Evolutionary conservation across 441 rosid species (phyloP).

Genomic region (Mallotus repandus): DNA sequence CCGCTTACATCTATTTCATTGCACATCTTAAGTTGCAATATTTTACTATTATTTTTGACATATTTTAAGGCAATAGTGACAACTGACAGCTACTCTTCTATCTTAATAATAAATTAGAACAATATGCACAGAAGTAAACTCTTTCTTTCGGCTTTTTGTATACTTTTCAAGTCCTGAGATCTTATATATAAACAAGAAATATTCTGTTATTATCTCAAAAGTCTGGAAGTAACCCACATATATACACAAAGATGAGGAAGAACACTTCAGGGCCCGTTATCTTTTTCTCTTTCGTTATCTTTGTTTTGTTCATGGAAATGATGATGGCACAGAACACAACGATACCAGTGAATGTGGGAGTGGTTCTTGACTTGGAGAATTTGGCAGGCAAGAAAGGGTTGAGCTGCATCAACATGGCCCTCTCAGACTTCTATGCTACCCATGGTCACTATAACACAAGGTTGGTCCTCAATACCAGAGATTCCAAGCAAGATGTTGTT

Average conservation of each 20-base stretch:
- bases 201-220: too few species aligned
- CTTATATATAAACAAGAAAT: too few species aligned
- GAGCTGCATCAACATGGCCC: conserved; percentile 37
- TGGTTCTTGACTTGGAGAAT: conserved; percentile 31
- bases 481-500: conserved; percentile 33
- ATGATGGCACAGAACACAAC: conserved; percentile 12
- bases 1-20: too few species aligned
- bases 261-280: background rate
- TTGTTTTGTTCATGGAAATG: background rate
- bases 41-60: too few species aligned
- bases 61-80: too few species aligned
- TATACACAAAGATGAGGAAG: background rate
- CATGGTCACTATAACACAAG: conserved; percentile 30
- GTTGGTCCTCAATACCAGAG: conserved; percentile 21
- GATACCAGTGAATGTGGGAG: conserved; percentile 34
- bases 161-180: too few species aligned
- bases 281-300: background rate
- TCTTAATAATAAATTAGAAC: too few species aligned
- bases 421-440: conserved; percentile 30
- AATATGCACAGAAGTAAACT: too few species aligned
- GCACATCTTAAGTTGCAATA: too few species aligned
- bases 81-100: too few species aligned
- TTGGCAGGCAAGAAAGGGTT: conserved; percentile 22
- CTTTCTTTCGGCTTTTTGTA: too few species aligned
- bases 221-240: background rate